Evolutionary conservation across 495 filamentous ascomycete species (phyloP).

Genomic region (Podospora bellae-mahoneyi): DNA sequence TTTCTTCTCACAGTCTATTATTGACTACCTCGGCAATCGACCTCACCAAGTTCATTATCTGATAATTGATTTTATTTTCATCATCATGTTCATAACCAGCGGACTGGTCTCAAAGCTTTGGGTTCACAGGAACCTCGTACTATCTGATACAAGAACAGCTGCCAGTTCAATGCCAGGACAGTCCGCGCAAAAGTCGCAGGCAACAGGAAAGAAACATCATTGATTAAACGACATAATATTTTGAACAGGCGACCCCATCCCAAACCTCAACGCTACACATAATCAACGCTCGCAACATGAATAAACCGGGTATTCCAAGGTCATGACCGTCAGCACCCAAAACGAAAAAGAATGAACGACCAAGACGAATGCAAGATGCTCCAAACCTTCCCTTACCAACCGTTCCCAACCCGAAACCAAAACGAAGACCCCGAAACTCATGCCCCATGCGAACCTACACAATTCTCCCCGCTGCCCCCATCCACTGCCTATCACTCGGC

Average conservation of each 20-base stretch:
- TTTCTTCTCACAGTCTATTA: no score
- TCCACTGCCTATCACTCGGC: background rate
- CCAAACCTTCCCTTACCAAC: background rate
- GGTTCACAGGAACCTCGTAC: no score
- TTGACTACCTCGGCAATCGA: no score
- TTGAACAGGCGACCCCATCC: background rate
- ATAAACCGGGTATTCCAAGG: constrained; percentile 16
- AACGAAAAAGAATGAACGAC: background rate
- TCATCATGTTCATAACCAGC: no score
- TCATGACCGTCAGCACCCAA: constrained; percentile 13
- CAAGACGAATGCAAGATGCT: background rate
- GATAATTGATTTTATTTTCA: no score
- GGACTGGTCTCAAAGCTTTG: no score
- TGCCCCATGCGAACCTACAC: background rate
- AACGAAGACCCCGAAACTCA: background rate
- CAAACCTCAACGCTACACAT: background rate
- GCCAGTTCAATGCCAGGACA: no score
- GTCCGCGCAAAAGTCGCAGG: no score
- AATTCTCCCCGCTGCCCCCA: background rate
- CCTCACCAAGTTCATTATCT: no score
- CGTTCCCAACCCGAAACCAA: background rate
- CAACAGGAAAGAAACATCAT: no score
- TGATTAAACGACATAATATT: no score
- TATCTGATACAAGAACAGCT: no score
- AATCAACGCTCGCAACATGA: background rate